Conservation (phyloP, 1,284 basidiomycete genomes). For the Ganoderma lingzhi region DNA sequence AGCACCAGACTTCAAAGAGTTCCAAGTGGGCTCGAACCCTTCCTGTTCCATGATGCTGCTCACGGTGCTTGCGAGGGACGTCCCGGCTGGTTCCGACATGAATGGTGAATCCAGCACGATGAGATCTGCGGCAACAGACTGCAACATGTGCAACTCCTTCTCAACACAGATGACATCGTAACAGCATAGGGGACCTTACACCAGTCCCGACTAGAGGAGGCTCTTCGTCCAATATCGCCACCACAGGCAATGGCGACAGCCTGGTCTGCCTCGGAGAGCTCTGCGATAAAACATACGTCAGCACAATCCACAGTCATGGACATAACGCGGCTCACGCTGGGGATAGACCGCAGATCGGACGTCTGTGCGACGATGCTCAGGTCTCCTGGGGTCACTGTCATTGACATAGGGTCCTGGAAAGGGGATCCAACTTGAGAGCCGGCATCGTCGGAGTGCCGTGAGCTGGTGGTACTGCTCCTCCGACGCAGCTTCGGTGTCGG, state of each 20-base stretch:
- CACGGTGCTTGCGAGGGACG: constrained; percentile 27
- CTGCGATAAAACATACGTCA: constrained; percentile 12
- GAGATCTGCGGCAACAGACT: constrained; percentile 54
- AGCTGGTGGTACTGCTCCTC: constrained; percentile 36
- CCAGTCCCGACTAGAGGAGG: constrained; percentile 40
- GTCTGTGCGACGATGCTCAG: constrained; percentile 58
- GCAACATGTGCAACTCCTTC: background rate
- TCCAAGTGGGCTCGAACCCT: constrained; percentile 67
- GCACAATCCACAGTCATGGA: background rate
- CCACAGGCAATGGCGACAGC: constrained; percentile 30
- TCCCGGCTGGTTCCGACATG: constrained; percentile 50
- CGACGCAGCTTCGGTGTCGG: constrained; percentile 53
- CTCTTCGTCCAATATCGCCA: constrained; percentile 38
- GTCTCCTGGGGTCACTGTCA: constrained; percentile 63
- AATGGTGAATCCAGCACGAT: constrained; percentile 77
- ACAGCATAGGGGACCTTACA: background rate
- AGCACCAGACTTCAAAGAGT: constrained; percentile 51
- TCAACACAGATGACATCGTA: background rate
- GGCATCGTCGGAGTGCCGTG: constrained; percentile 38
- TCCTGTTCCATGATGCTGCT: constrained; percentile 35
- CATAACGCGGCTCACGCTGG: constrained; percentile 36
- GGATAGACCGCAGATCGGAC: constrained; percentile 46
- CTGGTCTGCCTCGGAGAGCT: constrained; percentile 29
- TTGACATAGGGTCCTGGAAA: constrained; percentile 44
- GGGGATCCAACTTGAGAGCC: constrained; percentile 27